Percentiles rank a stretch among this genome's conserved stretches.
Evolutionary conservation across 2,329 filamentous ascomycete species (phyloP).

Genomic region (Fusarium setosum): DNA sequence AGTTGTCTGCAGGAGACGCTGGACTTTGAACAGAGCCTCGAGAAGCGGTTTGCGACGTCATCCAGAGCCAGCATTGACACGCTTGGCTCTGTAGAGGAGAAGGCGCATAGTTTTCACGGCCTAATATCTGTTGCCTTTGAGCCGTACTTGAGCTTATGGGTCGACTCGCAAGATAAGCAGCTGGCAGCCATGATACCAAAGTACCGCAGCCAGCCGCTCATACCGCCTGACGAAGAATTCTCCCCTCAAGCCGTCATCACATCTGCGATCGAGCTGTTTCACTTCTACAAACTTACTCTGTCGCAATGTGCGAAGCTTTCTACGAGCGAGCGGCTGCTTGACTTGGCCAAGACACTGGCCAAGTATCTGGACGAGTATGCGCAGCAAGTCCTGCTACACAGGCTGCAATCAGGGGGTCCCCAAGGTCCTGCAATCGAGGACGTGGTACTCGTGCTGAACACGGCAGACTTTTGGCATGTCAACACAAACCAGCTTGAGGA

Average conservation of each 20-base stretch:
- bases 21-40: slow-evolving; percentile 93
- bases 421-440: slow-evolving; percentile 74
- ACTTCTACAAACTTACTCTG: slow-evolving; percentile 93
- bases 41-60: slow-evolving; percentile 81
- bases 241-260: slow-evolving; percentile 88
- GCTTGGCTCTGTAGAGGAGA: slow-evolving; percentile 81
- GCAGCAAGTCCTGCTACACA: slow-evolving; percentile 87
- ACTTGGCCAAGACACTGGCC: slow-evolving; percentile 85
- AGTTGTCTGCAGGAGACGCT: slow-evolving; percentile 94
- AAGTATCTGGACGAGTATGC: slow-evolving; percentile 97
- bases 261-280: slow-evolving; percentile 96
- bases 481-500: slow-evolving; percentile 95
- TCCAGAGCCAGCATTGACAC: slow-evolving; percentile 90
- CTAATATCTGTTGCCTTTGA: slow-evolving; percentile 97
- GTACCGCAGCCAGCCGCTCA: slow-evolving; percentile 85
- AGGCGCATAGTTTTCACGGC: slow-evolving; percentile 82
- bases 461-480: slow-evolving; percentile 95
- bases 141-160: slow-evolving; percentile 96
- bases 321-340: slow-evolving; percentile 86
- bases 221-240: slow-evolving; percentile 90
- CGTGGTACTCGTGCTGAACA: slow-evolving; percentile 89
- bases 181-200: slow-evolving; percentile 85
- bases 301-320: slow-evolving; percentile 97
- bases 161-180: slow-evolving; percentile 94
- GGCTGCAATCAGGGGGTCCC: slow-evolving; percentile 68